Base-by-base conservation (phyloP, 305 asterid species). In the Fraxinus velutina region DNA sequence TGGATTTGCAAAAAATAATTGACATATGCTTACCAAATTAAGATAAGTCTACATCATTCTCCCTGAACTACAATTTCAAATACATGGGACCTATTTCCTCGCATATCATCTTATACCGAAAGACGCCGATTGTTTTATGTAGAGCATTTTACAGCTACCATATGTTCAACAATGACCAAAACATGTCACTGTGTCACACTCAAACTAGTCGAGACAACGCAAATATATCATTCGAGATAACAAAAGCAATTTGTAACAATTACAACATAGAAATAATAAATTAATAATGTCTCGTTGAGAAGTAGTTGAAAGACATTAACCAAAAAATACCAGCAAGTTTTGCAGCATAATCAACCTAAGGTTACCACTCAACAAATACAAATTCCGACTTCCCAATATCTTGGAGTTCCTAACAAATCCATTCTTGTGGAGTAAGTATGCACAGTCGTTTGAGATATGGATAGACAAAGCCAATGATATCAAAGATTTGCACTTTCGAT, bases 231-330 rank as follows among this genome's bases (percentile, higher is more conserved):
- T 34, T 32, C 3, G 5, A 57, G n/a, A 34, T 2, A 42, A 27
- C 12, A 71, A 71, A 27, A 81, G 78, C 64, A 79, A 79, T 42
- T 76, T 55, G 77, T 68, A 60, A 83, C 6, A 73, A 77, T 71
- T 21, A 19, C 36, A 73, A 66, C 6, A 0, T 7, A 82, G 52
- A 15, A 79, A 50, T 55, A 47, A 30, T 7, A 36, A 33, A 39
- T 75, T 37, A 42, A 37, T 32, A 47, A 42, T 39, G 2, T 57
- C 29, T 1, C 66, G 1, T 17, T n/a, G 7, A 55, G 27, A 17
- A 83, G 42, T 66, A 81, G 37, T 1, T 3, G n/a, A 12, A 42
- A 42, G 13, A 42, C n/a, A 42, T 42, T 42, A 2, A 42, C 4
- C n/a, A 42, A 42, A 42, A 42, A 42, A 2, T 42, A 10, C 52